Conservation (phyloP, 768 basidiomycete genomes). For the Russula griseocarnosa region DNA sequence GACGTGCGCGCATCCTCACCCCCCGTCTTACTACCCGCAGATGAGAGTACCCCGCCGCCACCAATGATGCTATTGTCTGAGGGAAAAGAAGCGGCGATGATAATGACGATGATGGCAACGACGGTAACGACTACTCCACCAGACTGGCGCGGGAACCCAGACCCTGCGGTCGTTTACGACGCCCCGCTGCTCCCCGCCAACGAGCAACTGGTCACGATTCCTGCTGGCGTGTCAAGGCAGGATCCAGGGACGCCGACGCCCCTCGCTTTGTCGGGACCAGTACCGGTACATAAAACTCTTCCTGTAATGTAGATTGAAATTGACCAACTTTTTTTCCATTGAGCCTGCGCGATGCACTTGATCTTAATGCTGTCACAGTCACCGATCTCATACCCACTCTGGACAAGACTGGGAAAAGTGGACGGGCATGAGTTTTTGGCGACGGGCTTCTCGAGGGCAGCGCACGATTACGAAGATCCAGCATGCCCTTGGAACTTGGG, state of each 20-base stretch:
- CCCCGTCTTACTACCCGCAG: slow-evolving; percentile 19
- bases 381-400: background rate
- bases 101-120: background rate
- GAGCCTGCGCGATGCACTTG: background rate
- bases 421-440: background rate
- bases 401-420: background rate
- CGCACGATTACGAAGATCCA: background rate
- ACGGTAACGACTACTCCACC: slow-evolving; percentile 19
- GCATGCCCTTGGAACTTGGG: background rate
- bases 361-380: background rate
- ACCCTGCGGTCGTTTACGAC: slow-evolving; percentile 20
- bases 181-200: slow-evolving; percentile 27
- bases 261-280: background rate
- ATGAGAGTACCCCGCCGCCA: background rate
- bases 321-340: background rate
- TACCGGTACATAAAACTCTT: slow-evolving; percentile 7
- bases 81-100: background rate
- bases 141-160: slow-evolving; percentile 28
- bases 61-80: background rate
- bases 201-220: slow-evolving; percentile 18
- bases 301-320: slow-evolving; percentile 9
- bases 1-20: slow-evolving; percentile 17
- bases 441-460: background rate
- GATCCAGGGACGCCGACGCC: slow-evolving; percentile 29
- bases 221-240: slow-evolving; percentile 25